Evolutionary conservation across 495 filamentous ascomycete species (phyloP).

Genomic region (Physcia stellaris): DNA sequence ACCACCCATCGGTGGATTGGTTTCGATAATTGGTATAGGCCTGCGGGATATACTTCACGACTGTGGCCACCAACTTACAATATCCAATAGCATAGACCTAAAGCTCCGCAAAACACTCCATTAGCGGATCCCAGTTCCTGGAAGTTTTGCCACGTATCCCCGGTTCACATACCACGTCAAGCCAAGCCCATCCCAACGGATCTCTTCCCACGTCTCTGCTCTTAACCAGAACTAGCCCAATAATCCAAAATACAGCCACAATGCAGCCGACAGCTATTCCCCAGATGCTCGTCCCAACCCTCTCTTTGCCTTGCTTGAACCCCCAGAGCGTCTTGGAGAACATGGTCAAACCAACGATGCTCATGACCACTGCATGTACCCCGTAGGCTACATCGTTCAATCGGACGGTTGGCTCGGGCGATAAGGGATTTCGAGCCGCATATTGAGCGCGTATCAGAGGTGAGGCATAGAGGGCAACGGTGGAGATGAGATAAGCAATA

Average conservation of each 20-base stretch:
- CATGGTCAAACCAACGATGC: conserved; percentile 53
- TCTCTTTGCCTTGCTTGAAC: conserved; percentile 41
- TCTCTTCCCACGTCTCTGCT: conserved; percentile 41
- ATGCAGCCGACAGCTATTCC: conserved; percentile 55
- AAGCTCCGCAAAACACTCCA: background rate
- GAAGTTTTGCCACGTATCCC: too few species aligned
- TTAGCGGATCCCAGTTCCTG: too few species aligned
- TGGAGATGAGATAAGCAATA: conserved; percentile 62
- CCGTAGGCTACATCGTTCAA: conserved; percentile 87
- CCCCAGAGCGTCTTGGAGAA: conserved; percentile 63
- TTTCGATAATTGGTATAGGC: conserved; percentile 68
- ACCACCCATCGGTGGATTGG: conserved; percentile 76
- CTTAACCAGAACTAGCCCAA: conserved; percentile 36
- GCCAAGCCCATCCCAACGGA: conserved; percentile 51
- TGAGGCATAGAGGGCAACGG: conserved; percentile 60
- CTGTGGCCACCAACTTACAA: conserved; percentile 74
- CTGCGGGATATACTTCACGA: conserved; percentile 90
- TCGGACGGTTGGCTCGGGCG: conserved; percentile 65
- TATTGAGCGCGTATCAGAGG: conserved; percentile 68
- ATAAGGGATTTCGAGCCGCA: conserved; percentile 58
- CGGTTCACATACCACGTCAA: conserved; percentile 63
- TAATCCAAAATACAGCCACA: conserved; percentile 38
- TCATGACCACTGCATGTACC: conserved; percentile 59
- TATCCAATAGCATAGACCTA: conserved; percentile 73
- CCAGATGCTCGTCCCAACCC: conserved; percentile 49